Percentiles rank a stretch among this genome's conserved stretches.
These are phyloP conservation scores for Rhodamnia rubescens DNA, from an alignment of 345 rosid species.

Conservation along the genomic window DNA sequence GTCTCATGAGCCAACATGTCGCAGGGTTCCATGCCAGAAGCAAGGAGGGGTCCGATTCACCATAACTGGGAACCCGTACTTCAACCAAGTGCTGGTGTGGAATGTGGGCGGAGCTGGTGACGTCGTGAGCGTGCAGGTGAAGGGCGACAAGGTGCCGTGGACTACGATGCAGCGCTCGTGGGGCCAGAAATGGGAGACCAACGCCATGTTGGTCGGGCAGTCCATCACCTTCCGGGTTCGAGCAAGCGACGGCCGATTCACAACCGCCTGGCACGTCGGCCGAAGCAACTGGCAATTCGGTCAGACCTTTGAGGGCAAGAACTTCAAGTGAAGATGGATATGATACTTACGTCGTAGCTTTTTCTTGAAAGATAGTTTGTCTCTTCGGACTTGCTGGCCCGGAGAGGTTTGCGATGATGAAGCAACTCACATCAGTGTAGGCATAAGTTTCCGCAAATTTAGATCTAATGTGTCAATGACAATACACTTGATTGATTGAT, in stretches of 20 bases:
- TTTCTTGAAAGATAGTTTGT: neutral
- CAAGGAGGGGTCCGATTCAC: conserved; percentile 65
- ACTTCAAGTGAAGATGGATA: conserved; percentile 23
- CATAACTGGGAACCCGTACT: conserved; percentile 53
- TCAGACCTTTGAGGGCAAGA: conserved; percentile 30
- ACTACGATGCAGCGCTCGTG: conserved; percentile 27
- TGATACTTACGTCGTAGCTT: neutral
- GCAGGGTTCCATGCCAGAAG: conserved; percentile 66
- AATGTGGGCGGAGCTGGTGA: conserved; percentile 80
- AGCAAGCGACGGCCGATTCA: conserved; percentile 26
- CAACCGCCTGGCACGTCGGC: conserved; percentile 27
- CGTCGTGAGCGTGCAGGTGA: conserved; percentile 40
- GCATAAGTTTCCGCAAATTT: neutral
- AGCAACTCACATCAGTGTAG: neutral
- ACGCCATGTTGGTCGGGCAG: conserved; percentile 20
- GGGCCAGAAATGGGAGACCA: conserved; percentile 45
- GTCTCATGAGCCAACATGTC: neutral
- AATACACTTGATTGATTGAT: neutral
- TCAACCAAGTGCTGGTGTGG: conserved; percentile 39
- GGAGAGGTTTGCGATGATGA: neutral
- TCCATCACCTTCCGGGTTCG: conserved; percentile 32
- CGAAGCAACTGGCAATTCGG: conserved; percentile 42
- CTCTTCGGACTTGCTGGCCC: neutral
- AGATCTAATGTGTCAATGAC: neutral
- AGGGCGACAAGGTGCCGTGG: conserved; percentile 36